Conservation (phyloP, 495 filamentous ascomycete species). For the Podospora sp. region DNA sequence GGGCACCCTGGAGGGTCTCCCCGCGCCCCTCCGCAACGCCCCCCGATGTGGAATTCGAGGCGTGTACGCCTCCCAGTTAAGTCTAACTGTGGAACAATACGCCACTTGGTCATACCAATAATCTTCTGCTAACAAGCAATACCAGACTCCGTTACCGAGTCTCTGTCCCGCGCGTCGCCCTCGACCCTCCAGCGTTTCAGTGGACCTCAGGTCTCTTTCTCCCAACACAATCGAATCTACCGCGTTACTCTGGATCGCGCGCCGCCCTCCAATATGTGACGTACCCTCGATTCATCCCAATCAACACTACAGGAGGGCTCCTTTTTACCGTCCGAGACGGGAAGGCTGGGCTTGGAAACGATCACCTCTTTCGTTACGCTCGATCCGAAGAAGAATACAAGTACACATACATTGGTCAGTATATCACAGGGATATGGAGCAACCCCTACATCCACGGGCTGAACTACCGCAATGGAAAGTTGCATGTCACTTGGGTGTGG, state of each 20-base stretch:
- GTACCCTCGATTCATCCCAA: conserved; percentile 50
- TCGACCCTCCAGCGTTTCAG: conserved; percentile 33
- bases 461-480: conserved; percentile 29
- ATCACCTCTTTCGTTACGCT: conserved; percentile 47
- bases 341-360: conserved; percentile 52
- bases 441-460: conserved; percentile 56
- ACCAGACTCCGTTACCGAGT: conserved; percentile 46
- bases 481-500: conserved; percentile 54
- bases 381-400: conserved; percentile 2
- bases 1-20: too few species aligned
- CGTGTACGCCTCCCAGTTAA: too few species aligned
- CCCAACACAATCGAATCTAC: conserved; percentile 40
- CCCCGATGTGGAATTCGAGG: too few species aligned
- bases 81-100: too few species aligned
- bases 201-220: conserved; percentile 48
- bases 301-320: conserved; percentile 27
- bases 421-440: conserved; percentile 47
- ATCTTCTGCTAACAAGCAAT: too few species aligned
- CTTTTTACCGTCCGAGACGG: conserved; percentile 52
- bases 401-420: conserved; percentile 41
- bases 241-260: conserved; percentile 38
- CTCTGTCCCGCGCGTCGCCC: conserved; percentile 41
- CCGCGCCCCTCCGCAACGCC: too few species aligned
- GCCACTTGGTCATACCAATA: too few species aligned
- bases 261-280: conserved; percentile 47